Evolutionary conservation across 768 basidiomycete species (phyloP), one percentile per base, ranked within the genome.

Genomic region (Hirschioporus abietinus): DNA sequence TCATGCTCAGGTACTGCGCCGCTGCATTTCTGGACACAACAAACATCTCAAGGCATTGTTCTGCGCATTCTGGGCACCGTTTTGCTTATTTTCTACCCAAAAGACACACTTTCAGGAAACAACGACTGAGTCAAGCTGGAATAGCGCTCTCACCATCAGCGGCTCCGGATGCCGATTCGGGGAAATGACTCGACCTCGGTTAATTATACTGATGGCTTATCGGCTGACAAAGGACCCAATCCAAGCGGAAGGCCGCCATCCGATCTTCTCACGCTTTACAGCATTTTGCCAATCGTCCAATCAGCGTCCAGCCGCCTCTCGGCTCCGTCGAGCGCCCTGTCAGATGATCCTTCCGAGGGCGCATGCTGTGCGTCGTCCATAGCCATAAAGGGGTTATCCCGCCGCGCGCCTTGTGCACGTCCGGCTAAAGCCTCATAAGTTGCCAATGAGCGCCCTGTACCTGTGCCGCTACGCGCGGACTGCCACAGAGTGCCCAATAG

Each of bases 331-430:
- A 30, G 30, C 30, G 30, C 42, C 42, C 42, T 52, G 42, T 52
- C 42, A 52, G 42, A 52, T 61, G 60, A 61, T 17, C 60, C 60
- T 15, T 61, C 25, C 60, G 60, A 15, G 23, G 23, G 60, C 60
- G 60, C 60, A 61, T 61, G 30, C 60, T 61, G 60, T 61, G 60
- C 60, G 17, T 10, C 42, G 42, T 10, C 42, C 42, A 12, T 52
- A 15, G 5, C 42, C 42, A 52, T 52, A 52, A 12, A 12, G 42
- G 12, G 42, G 5, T 52, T 52, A 52, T 52, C 42, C 42, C 42
- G 42, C 42, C 42, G 4, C 42, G 42, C 42, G 42, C 42, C 42
- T 52, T 52, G 42, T 52, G 42, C 42, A 52, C 42, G 42, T 10
- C 12, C 42, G 42, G 42, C 42, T 52, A 52, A 12, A 15, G 4